These are phyloP conservation scores for Theobroma grandiflorum DNA, from an alignment of 441 rosid species.

Conservation along the genomic window DNA sequence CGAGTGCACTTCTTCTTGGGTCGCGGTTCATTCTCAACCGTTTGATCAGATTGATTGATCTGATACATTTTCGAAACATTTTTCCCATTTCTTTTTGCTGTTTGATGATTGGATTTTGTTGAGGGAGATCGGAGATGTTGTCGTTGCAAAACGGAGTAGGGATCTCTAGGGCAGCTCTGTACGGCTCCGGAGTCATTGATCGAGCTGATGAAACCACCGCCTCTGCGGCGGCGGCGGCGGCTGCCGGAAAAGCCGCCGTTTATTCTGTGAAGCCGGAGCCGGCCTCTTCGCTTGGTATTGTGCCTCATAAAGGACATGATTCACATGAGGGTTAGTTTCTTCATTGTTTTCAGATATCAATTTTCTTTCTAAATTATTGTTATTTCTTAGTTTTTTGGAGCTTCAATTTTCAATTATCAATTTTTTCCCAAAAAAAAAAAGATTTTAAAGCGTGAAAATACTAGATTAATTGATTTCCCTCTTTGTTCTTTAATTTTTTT, in stretches of 20 bases:
- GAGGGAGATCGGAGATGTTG: constrained; percentile 55
- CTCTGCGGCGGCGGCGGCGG: neutral
- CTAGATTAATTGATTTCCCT: neutral
- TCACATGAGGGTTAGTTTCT: constrained; percentile 64
- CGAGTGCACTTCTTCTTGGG: constrained; percentile 28
- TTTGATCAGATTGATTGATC: constrained; percentile 34
- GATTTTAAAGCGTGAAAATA: neutral
- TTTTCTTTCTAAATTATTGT: neutral
- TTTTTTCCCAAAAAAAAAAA: too few relatives aligned
- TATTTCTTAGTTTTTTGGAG: neutral
- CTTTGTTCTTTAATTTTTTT: neutral
- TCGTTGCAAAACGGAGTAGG: constrained; percentile 63
- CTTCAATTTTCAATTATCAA: neutral
- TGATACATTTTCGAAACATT: neutral
- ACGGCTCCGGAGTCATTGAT: constrained; percentile 39
- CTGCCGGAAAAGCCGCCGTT: neutral
- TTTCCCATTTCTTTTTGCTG: neutral
- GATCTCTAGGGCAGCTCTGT: constrained; percentile 47
- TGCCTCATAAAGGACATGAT: constrained; percentile 55
- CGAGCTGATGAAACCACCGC: constrained; percentile 47
- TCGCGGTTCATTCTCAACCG: constrained; percentile 21
- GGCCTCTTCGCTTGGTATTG: constrained; percentile 57
- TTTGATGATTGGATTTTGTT: constrained; percentile 34
- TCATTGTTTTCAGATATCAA: neutral
- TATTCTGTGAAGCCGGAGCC: constrained; percentile 61